These are phyloP conservation scores for Panaeolus papilionaceus DNA, from an alignment of 768 basidiomycete genomes.

Conservation along the genomic window DNA sequence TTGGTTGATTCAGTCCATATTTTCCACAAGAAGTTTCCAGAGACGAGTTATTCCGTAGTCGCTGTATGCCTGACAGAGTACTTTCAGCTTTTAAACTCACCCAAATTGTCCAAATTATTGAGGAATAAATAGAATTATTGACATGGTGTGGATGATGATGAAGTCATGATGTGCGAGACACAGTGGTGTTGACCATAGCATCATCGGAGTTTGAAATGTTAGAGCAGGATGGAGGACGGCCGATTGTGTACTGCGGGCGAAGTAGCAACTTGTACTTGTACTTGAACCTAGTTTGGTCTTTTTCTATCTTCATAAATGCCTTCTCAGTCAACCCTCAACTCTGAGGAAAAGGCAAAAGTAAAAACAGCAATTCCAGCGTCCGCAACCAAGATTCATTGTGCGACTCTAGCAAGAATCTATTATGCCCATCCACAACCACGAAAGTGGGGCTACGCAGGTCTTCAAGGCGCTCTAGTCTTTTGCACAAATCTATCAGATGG, in stretches of 20 bases:
- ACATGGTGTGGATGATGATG: too few species aligned
- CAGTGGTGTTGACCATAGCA: background rate
- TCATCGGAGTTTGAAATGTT: slow-evolving; percentile 3
- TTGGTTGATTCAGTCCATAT: too few species aligned
- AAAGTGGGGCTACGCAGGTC: slow-evolving; percentile 87
- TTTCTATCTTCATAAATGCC: slow-evolving; percentile 59
- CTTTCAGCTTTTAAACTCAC: too few species aligned
- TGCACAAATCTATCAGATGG: slow-evolving; percentile 63
- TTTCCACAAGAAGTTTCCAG: too few species aligned
- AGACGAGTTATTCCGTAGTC: too few species aligned
- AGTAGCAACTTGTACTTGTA: slow-evolving; percentile 7
- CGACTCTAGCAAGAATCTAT: slow-evolving; percentile 89
- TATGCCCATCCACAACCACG: slow-evolving; percentile 80
- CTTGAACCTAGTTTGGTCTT: background rate
- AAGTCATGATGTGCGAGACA: too few species aligned
- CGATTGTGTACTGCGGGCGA: background rate
- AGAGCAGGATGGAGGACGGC: background rate
- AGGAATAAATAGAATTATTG: too few species aligned
- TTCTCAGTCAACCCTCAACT: slow-evolving; percentile 67
- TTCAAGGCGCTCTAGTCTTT: slow-evolving; percentile 86
- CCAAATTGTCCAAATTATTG: too few species aligned
- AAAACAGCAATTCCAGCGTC: slow-evolving; percentile 62
- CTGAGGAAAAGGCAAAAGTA: slow-evolving; percentile 81
- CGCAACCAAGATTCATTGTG: slow-evolving; percentile 77
- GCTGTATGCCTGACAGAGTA: too few species aligned